Conservation (phyloP, 2,329 filamentous ascomycete species). For the Neonectria ditissima region DNA sequence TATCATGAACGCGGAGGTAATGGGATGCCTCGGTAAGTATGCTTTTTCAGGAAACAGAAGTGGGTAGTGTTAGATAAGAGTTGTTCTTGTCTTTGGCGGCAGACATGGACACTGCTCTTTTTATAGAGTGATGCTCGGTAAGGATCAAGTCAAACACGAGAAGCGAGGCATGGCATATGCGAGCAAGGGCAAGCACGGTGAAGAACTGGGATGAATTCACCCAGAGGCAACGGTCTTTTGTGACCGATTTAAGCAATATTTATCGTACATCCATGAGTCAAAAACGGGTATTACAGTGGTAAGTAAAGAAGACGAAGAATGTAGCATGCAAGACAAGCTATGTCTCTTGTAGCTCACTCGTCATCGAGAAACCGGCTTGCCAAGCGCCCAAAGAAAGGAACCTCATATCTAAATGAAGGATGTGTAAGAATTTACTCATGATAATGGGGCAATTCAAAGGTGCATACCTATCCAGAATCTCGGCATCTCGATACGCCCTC, state of each 20-base stretch:
- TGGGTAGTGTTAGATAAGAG: neutral
- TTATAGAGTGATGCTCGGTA: neutral
- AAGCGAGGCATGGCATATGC: too few relatives aligned
- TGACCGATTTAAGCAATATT: constrained; percentile 5
- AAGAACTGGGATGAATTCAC: neutral
- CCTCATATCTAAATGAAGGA: constrained; percentile 73
- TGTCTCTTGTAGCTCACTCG: constrained; percentile 59
- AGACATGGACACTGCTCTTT: too few relatives aligned
- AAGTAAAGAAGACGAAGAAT: constrained; percentile 8
- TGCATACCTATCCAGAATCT: constrained; percentile 70
- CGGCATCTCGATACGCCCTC: constrained; percentile 86
- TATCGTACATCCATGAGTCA: constrained; percentile 10
- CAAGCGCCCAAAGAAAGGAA: constrained; percentile 86
- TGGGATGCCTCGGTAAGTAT: too few relatives aligned
- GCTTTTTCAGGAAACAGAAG: too few relatives aligned
- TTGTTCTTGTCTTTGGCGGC: neutral
- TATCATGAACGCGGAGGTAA: too few relatives aligned
- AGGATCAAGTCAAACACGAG: neutral
- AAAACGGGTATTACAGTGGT: constrained; percentile 25
- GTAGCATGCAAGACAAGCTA: neutral
- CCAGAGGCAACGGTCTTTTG: neutral
- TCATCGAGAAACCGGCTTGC: constrained; percentile 93
- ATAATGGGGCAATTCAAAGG: neutral
- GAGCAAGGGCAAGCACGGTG: neutral
- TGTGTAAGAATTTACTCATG: neutral